Conservation (phyloP, 441 rosid genomes). For the Pelargonium australe region DNA sequence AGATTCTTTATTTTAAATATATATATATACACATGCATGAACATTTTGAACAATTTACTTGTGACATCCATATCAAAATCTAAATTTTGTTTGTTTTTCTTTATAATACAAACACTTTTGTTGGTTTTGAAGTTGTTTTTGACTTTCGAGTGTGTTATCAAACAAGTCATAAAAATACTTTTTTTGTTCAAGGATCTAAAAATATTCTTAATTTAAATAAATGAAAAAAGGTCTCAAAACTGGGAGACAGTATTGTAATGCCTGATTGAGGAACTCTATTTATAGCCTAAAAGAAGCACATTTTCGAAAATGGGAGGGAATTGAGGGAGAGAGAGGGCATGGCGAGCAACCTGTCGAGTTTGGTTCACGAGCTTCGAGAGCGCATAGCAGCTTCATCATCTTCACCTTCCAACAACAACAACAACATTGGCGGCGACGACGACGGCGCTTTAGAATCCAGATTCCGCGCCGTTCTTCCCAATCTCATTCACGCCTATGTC, state of each 20-base stretch:
- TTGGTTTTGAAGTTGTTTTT: too few species aligned
- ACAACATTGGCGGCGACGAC: constrained; percentile 20
- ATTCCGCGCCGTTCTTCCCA: constrained; percentile 76
- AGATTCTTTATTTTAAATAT: too few species aligned
- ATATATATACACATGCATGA: too few species aligned
- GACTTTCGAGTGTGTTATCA: too few species aligned
- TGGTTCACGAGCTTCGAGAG: constrained; percentile 85
- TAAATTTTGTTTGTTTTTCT: too few species aligned
- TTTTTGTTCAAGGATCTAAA: too few species aligned
- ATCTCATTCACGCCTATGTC: constrained; percentile 66
- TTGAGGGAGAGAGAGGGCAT: constrained; percentile 19
- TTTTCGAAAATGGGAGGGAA: constrained; percentile 31
- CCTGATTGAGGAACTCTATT: background rate
- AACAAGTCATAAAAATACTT: too few species aligned
- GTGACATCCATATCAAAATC: too few species aligned
- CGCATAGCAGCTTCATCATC: constrained; percentile 77
- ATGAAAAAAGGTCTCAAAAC: too few species aligned
- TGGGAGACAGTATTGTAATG: background rate
- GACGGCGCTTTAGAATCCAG: constrained; percentile 61
- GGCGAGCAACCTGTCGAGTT: constrained; percentile 62
- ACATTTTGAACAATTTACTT: too few species aligned
- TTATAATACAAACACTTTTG: too few species aligned
- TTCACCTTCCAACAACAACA: constrained; percentile 31
- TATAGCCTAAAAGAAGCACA: background rate
- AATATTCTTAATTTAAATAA: too few species aligned